These are phyloP conservation scores for Metschnikowia gruessii DNA, from an alignment of 805 yeast species.

Conservation along the genomic window DNA sequence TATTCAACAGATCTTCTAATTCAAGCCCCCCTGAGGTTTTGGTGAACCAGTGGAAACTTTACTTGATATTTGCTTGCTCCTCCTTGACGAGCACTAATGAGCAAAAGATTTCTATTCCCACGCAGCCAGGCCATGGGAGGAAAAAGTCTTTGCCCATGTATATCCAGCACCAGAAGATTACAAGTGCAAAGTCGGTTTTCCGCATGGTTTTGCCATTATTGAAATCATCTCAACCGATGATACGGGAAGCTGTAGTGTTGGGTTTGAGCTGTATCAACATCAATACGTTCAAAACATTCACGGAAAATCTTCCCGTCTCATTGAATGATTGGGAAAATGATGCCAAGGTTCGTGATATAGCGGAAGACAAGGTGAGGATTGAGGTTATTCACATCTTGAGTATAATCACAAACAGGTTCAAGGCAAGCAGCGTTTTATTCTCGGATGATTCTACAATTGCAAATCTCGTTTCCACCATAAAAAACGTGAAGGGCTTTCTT, in stretches of 20 bases:
- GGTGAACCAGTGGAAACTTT: slow-evolving; percentile 85
- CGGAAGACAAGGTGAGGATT: slow-evolving; percentile 53
- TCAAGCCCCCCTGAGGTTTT: slow-evolving; percentile 61
- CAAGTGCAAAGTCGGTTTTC: slow-evolving; percentile 88
- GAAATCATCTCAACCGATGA: slow-evolving; percentile 61
- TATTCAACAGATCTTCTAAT: slow-evolving; percentile 29
- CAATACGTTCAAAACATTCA: slow-evolving; percentile 77
- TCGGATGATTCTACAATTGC: slow-evolving; percentile 68
- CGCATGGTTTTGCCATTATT: slow-evolving; percentile 81
- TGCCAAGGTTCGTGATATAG: slow-evolving; percentile 28
- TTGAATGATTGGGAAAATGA: slow-evolving; percentile 47
- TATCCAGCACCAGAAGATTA: slow-evolving; percentile 87
- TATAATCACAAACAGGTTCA: slow-evolving; percentile 63
- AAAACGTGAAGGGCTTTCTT: slow-evolving; percentile 58
- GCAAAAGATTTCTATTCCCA: slow-evolving; percentile 61
- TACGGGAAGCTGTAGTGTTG: slow-evolving; percentile 82
- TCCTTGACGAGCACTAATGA: slow-evolving; percentile 88
- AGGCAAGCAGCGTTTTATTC: slow-evolving; percentile 46
- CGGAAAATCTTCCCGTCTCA: slow-evolving; percentile 69
- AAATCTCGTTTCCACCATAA: slow-evolving; percentile 59
- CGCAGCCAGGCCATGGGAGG: slow-evolving; percentile 55
- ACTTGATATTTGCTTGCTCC: slow-evolving; percentile 85
- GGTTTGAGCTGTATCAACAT: slow-evolving; percentile 89
- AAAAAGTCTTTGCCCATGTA: slow-evolving; percentile 77
- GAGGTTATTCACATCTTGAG: slow-evolving; percentile 76